Evolutionary conservation across 257 asterid genomes (phyloP).

Genomic region (Ilex asprella): DNA sequence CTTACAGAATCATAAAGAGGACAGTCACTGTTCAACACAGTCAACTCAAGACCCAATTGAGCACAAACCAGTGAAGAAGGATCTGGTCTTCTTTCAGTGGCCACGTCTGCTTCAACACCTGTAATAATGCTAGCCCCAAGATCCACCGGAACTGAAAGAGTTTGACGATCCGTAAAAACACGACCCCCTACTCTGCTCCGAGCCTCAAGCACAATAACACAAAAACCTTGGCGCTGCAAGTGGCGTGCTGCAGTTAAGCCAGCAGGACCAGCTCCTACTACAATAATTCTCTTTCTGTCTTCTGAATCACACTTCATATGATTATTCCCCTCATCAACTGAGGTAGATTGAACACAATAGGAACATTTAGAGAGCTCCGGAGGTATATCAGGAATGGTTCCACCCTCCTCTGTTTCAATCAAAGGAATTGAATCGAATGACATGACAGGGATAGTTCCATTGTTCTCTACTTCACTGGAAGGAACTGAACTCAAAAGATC

Average conservation of each 20-base stretch:
- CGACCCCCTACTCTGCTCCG: constrained; percentile 97
- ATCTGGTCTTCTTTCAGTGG: constrained; percentile 96
- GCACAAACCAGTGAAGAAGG: constrained; percentile 94
- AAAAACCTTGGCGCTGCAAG: constrained; percentile 91
- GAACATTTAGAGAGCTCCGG: constrained; percentile 26
- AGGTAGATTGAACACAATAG: constrained; percentile 21
- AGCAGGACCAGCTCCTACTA: constrained; percentile 99
- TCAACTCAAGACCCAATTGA: constrained; percentile 93
- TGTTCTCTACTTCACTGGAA: constrained; percentile 33
- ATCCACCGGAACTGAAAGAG: constrained; percentile 97
- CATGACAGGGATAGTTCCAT: constrained; percentile 18
- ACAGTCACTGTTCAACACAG: constrained; percentile 91
- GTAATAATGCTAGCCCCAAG: constrained; percentile 99
- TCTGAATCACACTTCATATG: constrained; percentile 27
- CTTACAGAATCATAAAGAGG: constrained; percentile 88
- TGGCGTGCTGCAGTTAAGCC: constrained; percentile 97
- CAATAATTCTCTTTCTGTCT: constrained; percentile 48
- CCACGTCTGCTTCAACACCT: constrained; percentile 97
- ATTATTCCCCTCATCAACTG: constrained; percentile 18
- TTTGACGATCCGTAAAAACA: constrained; percentile 78
- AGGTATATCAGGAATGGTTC: constrained; percentile 21
- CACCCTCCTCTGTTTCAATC: constrained; percentile 19
- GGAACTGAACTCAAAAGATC: constrained; percentile 23
- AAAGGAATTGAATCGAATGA: constrained; percentile 28
- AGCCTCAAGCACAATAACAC: constrained; percentile 82